phyloP scores from a whole-genome alignment of 345 rosid genomes.

The Populus davidiana region DNA sequence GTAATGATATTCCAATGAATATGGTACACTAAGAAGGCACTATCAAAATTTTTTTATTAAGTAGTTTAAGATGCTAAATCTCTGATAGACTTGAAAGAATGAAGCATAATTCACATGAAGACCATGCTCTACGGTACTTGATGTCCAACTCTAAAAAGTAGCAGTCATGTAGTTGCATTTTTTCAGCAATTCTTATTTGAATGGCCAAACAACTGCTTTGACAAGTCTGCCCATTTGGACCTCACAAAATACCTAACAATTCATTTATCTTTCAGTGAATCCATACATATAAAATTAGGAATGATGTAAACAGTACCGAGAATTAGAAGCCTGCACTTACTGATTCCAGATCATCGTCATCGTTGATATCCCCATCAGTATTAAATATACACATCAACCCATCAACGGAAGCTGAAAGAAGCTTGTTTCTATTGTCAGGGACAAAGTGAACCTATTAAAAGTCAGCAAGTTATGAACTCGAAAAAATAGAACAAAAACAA shows the following conservation, averaged over 20 bases:
- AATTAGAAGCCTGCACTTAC: slow-evolving; percentile 40
- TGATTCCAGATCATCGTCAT: slow-evolving; percentile 89
- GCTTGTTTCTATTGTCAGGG: slow-evolving; percentile 61
- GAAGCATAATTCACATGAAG: too few relatives aligned
- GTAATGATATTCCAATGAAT: neutral
- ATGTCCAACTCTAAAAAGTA: too few relatives aligned
- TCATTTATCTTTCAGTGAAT: neutral
- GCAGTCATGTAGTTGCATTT: neutral
- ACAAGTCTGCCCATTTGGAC: neutral
- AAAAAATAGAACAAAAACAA: neutral
- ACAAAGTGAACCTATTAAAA: slow-evolving; percentile 63
- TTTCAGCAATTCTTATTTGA: neutral
- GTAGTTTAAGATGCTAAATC: too few relatives aligned
- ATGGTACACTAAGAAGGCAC: neutral
- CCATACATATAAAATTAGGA: neutral
- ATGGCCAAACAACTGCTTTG: neutral
- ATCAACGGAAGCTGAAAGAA: slow-evolving; percentile 86
- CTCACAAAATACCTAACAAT: neutral
- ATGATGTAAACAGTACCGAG: neutral
- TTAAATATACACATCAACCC: slow-evolving; percentile 85
- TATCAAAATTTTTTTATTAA: too few relatives aligned
- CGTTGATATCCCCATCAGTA: slow-evolving; percentile 72
- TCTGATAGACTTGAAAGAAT: too few relatives aligned
- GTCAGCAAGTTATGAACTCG: neutral
- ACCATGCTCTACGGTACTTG: too few relatives aligned